Base-by-base conservation (phyloP, 371 early-diverging fungal genomes). In the Polyrhizophydium stewartii region DNA sequence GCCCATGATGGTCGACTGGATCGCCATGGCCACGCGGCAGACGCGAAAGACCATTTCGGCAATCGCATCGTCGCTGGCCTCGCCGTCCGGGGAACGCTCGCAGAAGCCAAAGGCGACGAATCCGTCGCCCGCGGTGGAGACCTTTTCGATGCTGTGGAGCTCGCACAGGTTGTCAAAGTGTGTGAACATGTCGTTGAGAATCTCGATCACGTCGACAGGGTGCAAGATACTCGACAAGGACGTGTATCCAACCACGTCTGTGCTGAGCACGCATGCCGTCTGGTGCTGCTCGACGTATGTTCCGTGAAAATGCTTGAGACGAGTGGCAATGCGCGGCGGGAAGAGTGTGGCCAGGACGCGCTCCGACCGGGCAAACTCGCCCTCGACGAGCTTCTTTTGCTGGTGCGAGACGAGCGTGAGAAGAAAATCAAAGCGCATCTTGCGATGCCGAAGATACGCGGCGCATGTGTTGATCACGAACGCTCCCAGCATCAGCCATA, bases 121-220 rank as follows among this genome's bases (percentile, higher is more conserved):
- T 5, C 45, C 45, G 19, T 45, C 45, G 24, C 45, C 45, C 6
- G 45, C 45, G 2, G 45, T 45, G n/a, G 45, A 45, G 19, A 45
- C 45, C 45, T 45, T 45, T 45, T 45, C 45, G 45, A 45, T 24
- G 19, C 6, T n/a, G 24, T 45, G 2, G 6, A 19, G 19, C 10
- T 51, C 32, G 31, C 32, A 51, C 52, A 51, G 32, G 31, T 51
- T 32, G 52, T 51, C 52, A 32, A 28, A 51, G 30, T 21, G 27
- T 21, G 52, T 51, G 52, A 51, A 51, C 52, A 51, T 51, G 32
- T 17, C 21, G 32, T 51, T 51, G 30, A 51, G 52, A 21, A 51
- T 10, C 52, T 51, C 52, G 31, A 51, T 51, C 3, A 51, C 52
- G 31, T 30, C 52, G 5, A 21, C 21, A 9, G 52, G 52, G 3